phyloP scores from a whole-genome alignment of 352 stramenopile genomes.

The Aphanomyces stellatus region DNA sequence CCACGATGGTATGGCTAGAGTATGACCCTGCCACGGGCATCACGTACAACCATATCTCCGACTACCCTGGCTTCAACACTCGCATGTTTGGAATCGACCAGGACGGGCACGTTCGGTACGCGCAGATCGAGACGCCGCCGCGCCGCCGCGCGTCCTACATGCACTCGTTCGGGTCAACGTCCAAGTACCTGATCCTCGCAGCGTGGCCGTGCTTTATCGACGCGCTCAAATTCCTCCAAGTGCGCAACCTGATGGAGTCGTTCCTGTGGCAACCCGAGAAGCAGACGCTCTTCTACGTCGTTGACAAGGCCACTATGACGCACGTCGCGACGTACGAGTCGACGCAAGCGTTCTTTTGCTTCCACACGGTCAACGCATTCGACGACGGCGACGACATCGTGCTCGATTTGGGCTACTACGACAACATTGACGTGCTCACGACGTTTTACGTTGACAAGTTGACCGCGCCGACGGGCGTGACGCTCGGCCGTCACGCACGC shows the following conservation, averaged over 20 bases:
- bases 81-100: neutral
- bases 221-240: neutral
- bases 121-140: neutral
- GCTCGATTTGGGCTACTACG: neutral
- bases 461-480: neutral
- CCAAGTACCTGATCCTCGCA: neutral
- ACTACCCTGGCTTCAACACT: neutral
- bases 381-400: constrained; percentile 2
- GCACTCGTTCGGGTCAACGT: neutral
- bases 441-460: neutral
- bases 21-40: neutral
- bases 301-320: neutral
- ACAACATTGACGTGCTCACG: neutral
- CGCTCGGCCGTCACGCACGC: neutral
- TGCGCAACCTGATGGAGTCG: neutral
- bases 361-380: constrained; percentile 4
- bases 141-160: neutral
- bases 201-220: neutral
- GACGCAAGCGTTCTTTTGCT: constrained; percentile 7
- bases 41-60: neutral
- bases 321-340: constrained; percentile 4
- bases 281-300: neutral
- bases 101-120: neutral
- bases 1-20: too few relatives aligned
- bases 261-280: neutral